A percentile compares a stretch with the other conserved stretches of the same genome.
These are phyloP conservation scores for Xylariomycetidae sp. DNA, from an alignment of 2,329 filamentous ascomycete genomes.

Conservation along the genomic window DNA sequence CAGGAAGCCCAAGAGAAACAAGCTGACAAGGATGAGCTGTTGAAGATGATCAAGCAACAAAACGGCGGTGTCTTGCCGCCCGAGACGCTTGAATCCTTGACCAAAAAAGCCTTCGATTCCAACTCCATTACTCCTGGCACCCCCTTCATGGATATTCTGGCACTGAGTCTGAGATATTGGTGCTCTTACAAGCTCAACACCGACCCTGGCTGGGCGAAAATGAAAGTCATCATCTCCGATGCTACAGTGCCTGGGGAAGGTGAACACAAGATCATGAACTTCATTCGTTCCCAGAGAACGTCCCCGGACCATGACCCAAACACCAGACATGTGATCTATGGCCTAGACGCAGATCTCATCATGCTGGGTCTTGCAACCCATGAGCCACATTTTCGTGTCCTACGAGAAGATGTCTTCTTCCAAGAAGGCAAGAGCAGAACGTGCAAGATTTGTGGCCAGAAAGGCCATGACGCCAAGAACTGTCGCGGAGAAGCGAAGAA, in stretches of 20 bases:
- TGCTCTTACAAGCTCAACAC: constrained; percentile 96
- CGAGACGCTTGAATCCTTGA: constrained; percentile 53
- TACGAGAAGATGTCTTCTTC: constrained; percentile 94
- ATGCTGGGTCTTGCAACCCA: constrained; percentile 97
- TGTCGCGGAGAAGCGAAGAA: constrained; percentile 75
- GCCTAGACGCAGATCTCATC: constrained; percentile 94
- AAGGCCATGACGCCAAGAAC: constrained; percentile 81
- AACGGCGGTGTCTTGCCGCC: constrained; percentile 59
- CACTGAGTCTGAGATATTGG: constrained; percentile 88
- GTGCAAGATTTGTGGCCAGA: constrained; percentile 86
- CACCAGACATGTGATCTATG: constrained; percentile 96
- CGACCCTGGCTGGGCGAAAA: constrained; percentile 88
- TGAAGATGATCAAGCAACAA: constrained; percentile 77
- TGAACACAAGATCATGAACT: constrained; percentile 99
- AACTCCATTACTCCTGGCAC: constrained; percentile 90
- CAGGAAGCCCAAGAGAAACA: constrained; percentile 94
- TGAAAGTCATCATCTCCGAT: constrained; percentile 98
- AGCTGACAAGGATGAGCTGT: constrained; percentile 79
- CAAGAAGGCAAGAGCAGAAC: constrained; percentile 77
- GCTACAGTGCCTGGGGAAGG: constrained; percentile 96
- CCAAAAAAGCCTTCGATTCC: constrained; percentile 89
- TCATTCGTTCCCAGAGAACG: constrained; percentile 85
- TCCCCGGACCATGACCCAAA: constrained; percentile 93
- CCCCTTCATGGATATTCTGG: constrained; percentile 96
- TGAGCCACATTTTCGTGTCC: constrained; percentile 91